Base-by-base conservation (phyloP, 345 rosid genomes). In the Populus nigra region DNA sequence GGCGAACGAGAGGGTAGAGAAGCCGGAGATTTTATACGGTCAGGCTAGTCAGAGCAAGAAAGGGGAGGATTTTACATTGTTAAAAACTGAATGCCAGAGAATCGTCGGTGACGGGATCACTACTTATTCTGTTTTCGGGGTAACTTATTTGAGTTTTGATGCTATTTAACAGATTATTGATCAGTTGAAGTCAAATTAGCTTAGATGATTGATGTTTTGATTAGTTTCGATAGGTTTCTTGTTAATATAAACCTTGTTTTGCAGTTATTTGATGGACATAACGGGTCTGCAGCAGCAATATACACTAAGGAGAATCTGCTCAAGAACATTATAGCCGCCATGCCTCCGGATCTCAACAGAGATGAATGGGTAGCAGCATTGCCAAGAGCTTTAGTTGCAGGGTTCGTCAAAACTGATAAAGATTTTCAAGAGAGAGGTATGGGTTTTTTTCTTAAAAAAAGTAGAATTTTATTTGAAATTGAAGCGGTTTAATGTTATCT, bases 181-280 rank as follows among this genome's bases (percentile, higher is more conserved):
- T 59, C 65, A 59, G 29, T 23, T 59, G 27, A 59, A n/a, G 23
- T n/a, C 29, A 59, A 59, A 59, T 23, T 9, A 18, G 50, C 50
- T 47, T 47, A 47, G 50, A 12, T 47, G 25, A 59, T 25, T 23
- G 23, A n/a, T 59, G 29, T 59, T 59, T 59, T 10, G 10, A 25
- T 59, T n/a, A 59, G 27, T 59, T 59, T 59, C 65, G 5, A 25
- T 9, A 59, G 27, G 29, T 59, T 10, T 59, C 29, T 55, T 59
- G 23, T 9, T 59, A 10, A 25, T 8, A 59, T 25, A 59, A 59
- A 23, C 65, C 65, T 75, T 25, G 50, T 50, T 27, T 77, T 86
- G 88, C 88, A 96, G 99, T 82, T 96, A 80, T 96, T 96, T 89
- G 99, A 96, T 86, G 99, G 99, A 39, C 99, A 96, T 77, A 96